phyloP scores from a whole-genome alignment of 495 filamentous ascomycete genomes.

The Penicillium egyptiacum region DNA sequence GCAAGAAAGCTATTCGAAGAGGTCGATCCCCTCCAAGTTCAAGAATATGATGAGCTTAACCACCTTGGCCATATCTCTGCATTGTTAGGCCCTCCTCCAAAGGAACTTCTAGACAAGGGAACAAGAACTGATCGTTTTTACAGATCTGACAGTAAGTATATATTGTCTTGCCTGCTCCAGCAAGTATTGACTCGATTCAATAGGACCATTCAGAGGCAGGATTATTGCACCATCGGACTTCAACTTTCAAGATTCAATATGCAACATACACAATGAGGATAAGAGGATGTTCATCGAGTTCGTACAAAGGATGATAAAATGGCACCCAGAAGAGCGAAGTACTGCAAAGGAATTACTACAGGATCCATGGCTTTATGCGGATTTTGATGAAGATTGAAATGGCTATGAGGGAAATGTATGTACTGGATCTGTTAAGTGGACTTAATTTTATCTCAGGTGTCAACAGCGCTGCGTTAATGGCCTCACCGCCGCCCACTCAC shows the following conservation, averaged over 20 bases:
- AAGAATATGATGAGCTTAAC: constrained; percentile 26
- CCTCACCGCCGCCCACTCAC: too few species aligned
- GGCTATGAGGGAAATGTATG: too few species aligned
- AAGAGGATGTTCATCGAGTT: constrained; percentile 34
- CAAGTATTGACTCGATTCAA: constrained; percentile 5
- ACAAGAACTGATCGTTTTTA: constrained; percentile 22
- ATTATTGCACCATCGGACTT: constrained; percentile 15
- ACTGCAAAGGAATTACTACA: constrained; percentile 29
- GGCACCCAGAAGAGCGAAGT: constrained; percentile 32
- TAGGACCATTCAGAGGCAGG: constrained; percentile 17
- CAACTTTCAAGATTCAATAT: constrained; percentile 20
- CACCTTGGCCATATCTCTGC: constrained; percentile 40
- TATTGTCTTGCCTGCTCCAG: neutral
- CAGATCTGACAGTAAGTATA: constrained; percentile 14
- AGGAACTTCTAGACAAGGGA: constrained; percentile 19
- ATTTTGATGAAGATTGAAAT: constrained; percentile 5
- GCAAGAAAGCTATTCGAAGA: constrained; percentile 28
- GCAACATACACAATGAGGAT: constrained; percentile 25
- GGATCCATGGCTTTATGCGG: constrained; percentile 28
- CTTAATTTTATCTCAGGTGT: too few species aligned
- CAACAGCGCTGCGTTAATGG: too few species aligned
- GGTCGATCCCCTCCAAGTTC: constrained; percentile 13
- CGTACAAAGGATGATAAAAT: constrained; percentile 30
- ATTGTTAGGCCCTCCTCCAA: constrained; percentile 36
- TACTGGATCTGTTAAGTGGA: too few species aligned